phyloP scores from a whole-genome alignment of 225 moss, liverwort and hornwort genomes.

The Pleurozium schreberi region DNA sequence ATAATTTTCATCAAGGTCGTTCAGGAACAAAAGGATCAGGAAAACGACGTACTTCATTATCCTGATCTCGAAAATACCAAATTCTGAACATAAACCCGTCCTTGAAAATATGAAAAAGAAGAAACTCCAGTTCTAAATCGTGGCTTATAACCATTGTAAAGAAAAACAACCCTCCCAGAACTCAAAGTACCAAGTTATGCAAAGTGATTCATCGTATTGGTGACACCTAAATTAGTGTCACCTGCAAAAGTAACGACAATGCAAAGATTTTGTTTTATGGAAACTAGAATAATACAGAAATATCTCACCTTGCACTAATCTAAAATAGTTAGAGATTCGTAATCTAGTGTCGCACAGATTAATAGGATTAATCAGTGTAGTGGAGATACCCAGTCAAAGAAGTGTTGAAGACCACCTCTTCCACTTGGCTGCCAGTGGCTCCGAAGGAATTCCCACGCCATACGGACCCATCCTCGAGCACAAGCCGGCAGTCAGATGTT shows the following conservation, averaged over 20 bases:
- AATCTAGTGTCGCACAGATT: background rate
- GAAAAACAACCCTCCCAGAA: background rate
- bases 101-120: no score
- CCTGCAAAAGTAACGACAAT: background rate
- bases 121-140: no score
- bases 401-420: conserved; percentile 96
- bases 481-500: conserved; percentile 68
- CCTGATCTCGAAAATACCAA: no score
- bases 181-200: background rate
- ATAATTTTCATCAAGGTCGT: no score
- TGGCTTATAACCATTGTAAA: background rate
- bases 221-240: background rate
- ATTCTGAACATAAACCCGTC: no score
- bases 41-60: no score
- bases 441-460: conserved; percentile 92
- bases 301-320: background rate
- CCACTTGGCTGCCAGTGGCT: conserved; percentile 82
- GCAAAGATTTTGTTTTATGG: background rate
- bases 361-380: background rate
- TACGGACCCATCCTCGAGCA: conserved; percentile 83
- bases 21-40: no score
- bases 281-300: background rate
- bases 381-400: conserved; percentile 74
- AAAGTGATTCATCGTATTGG: background rate
- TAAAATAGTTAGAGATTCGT: background rate